Percentiles rank a stretch among this genome's conserved stretches.
These are phyloP conservation scores for Rhodofomes roseus DNA, from an alignment of 1,284 basidiomycete species.

Conservation along the genomic window DNA sequence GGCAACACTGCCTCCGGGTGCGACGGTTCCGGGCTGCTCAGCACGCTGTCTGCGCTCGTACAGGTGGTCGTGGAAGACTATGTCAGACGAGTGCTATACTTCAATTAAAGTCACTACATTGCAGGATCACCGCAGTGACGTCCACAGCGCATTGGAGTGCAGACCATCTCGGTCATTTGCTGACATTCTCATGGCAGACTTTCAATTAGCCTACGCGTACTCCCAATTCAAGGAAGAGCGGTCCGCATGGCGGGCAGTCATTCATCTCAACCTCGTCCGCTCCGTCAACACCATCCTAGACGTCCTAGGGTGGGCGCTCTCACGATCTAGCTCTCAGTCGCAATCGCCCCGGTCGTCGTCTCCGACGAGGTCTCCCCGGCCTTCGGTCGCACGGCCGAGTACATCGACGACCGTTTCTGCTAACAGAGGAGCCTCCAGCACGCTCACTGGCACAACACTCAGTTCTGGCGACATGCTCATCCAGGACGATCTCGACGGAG, in stretches of 20 bases:
- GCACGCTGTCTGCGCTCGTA: no score
- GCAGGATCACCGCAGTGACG: no score
- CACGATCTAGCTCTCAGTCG: constrained; percentile 15
- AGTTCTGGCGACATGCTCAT: not conserved
- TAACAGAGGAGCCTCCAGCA: not conserved
- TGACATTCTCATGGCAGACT: constrained; percentile 26
- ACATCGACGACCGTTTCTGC: not conserved
- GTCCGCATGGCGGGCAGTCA: constrained; percentile 56
- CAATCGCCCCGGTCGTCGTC: constrained; percentile 1
- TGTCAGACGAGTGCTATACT: no score
- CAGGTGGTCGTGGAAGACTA: no score
- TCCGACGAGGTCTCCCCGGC: not conserved
- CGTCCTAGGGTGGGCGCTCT: constrained; percentile 38
- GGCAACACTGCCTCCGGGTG: no score
- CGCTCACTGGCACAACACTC: not conserved
- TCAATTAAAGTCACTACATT: no score
- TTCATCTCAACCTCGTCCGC: constrained; percentile 62
- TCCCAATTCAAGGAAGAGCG: constrained; percentile 52
- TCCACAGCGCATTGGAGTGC: no score
- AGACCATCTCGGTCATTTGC: no score
- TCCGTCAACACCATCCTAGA: constrained; percentile 54
- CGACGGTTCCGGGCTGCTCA: no score
- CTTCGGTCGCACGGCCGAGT: not conserved
- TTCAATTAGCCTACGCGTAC: constrained; percentile 37
- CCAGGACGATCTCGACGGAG: constrained; percentile 8